Base-by-base conservation (phyloP, 805 yeast species). In the Yueomyces sp. region DNA sequence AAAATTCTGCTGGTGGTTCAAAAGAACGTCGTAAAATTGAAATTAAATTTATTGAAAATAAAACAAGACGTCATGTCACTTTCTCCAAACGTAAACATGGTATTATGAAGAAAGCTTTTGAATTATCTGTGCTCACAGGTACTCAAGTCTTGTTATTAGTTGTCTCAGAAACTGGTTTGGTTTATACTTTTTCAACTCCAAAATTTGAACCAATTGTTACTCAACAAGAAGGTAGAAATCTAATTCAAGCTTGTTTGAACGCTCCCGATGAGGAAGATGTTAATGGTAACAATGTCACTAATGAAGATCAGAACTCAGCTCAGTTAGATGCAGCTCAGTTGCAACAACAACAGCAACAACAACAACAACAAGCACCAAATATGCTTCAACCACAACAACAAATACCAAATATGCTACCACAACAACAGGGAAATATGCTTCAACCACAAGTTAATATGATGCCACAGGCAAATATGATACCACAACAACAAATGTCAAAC, bases 31-130 rank as follows among this genome's bases (percentile, higher is more conserved):
- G 97, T 70, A 90, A 90, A 67, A 90, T 90, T 57, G 97, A 90
- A 64, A 90, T 90, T 64, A 85, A 85, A 69, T 90, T 90, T 60
- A 90, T 90, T 57, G 95, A 88, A 68, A 96, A 90, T 66, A 90
- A 90, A 68, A 85, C 95, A 26, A 79, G 97, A 63, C 83, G 98
- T 57, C 98, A 90, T 66, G 92, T 90, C 56, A 90, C 97, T 31
- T 90, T 90, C 58, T 85, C 96, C 45, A 90, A 90, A 69, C 83
- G 98, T 68, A 88, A 88, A 67, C 96, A 96, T 38, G 98, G 98
- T 53, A 88, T 90, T 58, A 90, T 90, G 97, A 90, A 90, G 69
- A 90, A 90, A 69, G 97, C 97, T 19, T 90, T 88, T 67, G 98
- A 90, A 63, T 73, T 90, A 51, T 82, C 94, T 27, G 96, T 90